Conservation (phyloP, 495 filamentous ascomycete genomes). For the Aspergillus baeticus region DNA sequence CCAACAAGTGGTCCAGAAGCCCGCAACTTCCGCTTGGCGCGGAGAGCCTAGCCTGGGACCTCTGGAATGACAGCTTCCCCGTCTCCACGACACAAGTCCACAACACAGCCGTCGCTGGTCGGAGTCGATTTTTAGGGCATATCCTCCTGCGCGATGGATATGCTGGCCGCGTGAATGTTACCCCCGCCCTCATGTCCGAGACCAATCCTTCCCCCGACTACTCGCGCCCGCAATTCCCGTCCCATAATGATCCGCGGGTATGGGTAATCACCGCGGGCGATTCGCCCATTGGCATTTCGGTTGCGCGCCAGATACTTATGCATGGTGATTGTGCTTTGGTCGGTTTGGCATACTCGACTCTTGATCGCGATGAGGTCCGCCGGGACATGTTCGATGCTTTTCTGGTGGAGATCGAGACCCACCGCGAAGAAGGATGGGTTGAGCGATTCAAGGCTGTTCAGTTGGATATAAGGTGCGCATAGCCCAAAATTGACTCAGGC, state of each 20-base stretch:
- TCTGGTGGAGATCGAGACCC: conserved; percentile 69
- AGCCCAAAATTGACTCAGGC: neutral
- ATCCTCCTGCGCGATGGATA: conserved; percentile 33
- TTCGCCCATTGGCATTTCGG: conserved; percentile 71
- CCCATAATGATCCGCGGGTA: conserved; percentile 60
- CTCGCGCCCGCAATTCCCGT: conserved; percentile 54
- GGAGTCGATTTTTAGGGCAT: neutral
- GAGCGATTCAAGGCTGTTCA: conserved; percentile 42
- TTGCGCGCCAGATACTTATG: conserved; percentile 71
- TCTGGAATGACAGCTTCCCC: neutral
- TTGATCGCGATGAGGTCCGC: conserved; percentile 42
- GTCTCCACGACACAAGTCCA: neutral
- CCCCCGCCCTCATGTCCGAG: conserved; percentile 36
- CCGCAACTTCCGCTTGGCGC: conserved; percentile 20
- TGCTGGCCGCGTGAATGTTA: conserved; percentile 21
- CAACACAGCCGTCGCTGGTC: neutral
- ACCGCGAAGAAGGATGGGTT: conserved; percentile 46
- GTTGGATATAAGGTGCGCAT: conserved; percentile 52
- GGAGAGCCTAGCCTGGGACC: neutral
- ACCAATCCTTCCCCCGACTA: conserved; percentile 36
- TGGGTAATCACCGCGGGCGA: conserved; percentile 88
- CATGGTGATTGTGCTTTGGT: conserved; percentile 86
- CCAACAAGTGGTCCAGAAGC: conserved; percentile 16
- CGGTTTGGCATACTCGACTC: conserved; percentile 60
- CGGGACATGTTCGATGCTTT: conserved; percentile 53